A percentile compares a stretch with the other conserved stretches of the same genome.
phyloP scores from a whole-genome alignment of 164 flowering plant species.

The Aristolochia californica region DNA sequence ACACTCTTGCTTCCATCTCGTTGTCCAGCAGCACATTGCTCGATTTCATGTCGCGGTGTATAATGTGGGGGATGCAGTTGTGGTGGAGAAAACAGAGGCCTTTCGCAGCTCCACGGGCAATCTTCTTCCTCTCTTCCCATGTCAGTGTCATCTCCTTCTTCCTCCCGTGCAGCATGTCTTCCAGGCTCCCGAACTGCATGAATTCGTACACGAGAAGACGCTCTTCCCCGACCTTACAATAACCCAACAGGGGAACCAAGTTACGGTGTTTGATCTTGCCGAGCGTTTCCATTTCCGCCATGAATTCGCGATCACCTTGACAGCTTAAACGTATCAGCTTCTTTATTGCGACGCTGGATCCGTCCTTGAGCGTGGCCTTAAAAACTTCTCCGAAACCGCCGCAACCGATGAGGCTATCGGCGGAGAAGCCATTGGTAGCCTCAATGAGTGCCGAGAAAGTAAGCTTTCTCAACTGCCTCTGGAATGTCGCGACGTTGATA shows the following conservation, averaged over 20 bases:
- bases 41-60: slow-evolving; percentile 69
- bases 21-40: slow-evolving; percentile 62
- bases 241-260: slow-evolving; percentile 56
- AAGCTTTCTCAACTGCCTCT: slow-evolving; percentile 49
- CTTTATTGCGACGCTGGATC: slow-evolving; percentile 61
- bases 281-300: slow-evolving; percentile 74
- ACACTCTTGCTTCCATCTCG: slow-evolving; percentile 59
- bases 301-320: slow-evolving; percentile 69
- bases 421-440: slow-evolving; percentile 66
- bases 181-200: slow-evolving; percentile 65
- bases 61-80: slow-evolving; percentile 68
- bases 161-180: slow-evolving; percentile 45
- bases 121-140: slow-evolving; percentile 72
- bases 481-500: slow-evolving; percentile 72
- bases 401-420: slow-evolving; percentile 53
- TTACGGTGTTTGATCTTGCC: slow-evolving; percentile 67
- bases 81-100: slow-evolving; percentile 67
- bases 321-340: slow-evolving; percentile 50
- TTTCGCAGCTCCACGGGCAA: slow-evolving; percentile 57
- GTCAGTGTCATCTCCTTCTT: slow-evolving; percentile 18
- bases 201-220: slow-evolving; percentile 61
- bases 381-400: slow-evolving; percentile 78
- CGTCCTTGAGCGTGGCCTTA: slow-evolving; percentile 59
- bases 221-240: slow-evolving; percentile 69
- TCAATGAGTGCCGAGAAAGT: slow-evolving; percentile 60